Base-by-base conservation (phyloP, 2,329 filamentous ascomycete species). In the Trichoderma koningiopsis region DNA sequence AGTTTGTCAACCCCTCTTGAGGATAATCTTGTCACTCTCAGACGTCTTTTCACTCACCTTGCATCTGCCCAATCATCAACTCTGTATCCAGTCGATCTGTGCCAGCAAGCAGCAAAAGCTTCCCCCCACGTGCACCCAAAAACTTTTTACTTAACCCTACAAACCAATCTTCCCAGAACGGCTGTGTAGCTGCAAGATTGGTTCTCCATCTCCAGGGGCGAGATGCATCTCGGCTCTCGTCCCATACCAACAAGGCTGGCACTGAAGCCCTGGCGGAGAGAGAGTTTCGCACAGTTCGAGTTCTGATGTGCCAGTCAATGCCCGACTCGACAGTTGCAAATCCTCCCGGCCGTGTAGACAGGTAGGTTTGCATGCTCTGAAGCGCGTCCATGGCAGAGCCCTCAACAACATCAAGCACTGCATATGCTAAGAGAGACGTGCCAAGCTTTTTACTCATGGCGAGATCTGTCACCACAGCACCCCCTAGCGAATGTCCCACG, bases 151-250 rank as follows among this genome's bases (percentile, higher is more conserved):
- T 97, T 74, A 98, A 84, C 0, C 94, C 94, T 13, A 88, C 85
- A 76, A 97, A 98, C 95, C 95, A 99, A 72, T 89, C 91, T 78
- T 96, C 91, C 95, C 95, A 99, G 79, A 94, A 98, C 0, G 92
- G 89, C 76, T 96, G 91, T 10, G 96, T 98, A 47, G 88, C 88
- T 0, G 86, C 88, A 31, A 98, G 84, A 76, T 97, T 90, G 3
- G 96, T 98, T 73, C 90, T 86, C 96, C 96, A 99, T 69, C 86
- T 86, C 91, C 92, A 96, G 2, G 87, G 85, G 61, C 85, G 82
- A 4, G 73, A 74, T 3, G 74, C 70, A 49, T 81, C 78, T 6
- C 68, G 72, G 31, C 74, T 75, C 77, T 83, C 75, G 77, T 85
- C 78, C 64, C 85, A 81, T 3, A 81, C 83, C 66, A 98, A 82